These are phyloP conservation scores for Cladosporium sp. DNA, from an alignment of 2,329 filamentous ascomycete species.

Conservation along the genomic window DNA sequence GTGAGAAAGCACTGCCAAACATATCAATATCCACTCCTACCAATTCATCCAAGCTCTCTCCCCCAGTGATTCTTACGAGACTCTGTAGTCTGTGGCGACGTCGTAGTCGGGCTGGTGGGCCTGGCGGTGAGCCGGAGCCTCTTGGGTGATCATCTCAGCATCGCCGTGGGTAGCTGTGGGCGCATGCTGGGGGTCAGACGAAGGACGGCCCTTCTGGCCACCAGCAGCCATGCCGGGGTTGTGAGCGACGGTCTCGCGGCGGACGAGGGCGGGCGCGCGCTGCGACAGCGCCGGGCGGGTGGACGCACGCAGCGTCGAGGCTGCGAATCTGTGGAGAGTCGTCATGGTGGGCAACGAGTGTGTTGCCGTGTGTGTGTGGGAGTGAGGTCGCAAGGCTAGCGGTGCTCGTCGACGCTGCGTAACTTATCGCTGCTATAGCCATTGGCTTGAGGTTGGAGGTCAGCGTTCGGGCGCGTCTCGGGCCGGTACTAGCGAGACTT, in stretches of 20 bases:
- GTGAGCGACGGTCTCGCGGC: conserved; percentile 17
- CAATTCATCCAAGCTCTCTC: not conserved
- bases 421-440: conserved; percentile 14
- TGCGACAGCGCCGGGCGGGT: conserved; percentile 30
- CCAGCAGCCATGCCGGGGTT: conserved; percentile 16
- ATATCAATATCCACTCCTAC: conserved; percentile 20
- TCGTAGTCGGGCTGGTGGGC: conserved; percentile 78
- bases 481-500: conserved; percentile 14
- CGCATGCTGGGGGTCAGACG: conserved; percentile 19
- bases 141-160: conserved; percentile 51
- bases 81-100: conserved; percentile 80
- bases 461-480: conserved; percentile 20
- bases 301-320: conserved; percentile 42
- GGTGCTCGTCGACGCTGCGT: conserved; percentile 11
- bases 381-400: conserved; percentile 11
- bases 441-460: conserved; percentile 17
- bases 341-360: conserved; percentile 36
- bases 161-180: conserved; percentile 19
- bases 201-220: conserved; percentile 21
- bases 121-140: conserved; percentile 52
- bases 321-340: conserved; percentile 42
- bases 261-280: conserved; percentile 24
- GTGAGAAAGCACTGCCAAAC: conserved; percentile 73
- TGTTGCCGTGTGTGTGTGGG: conserved; percentile 3
- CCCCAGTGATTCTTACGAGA: conserved; percentile 65